Evolutionary conservation across 73 alveolate genomes (phyloP).

Genomic region (Paramecium octaurelia): DNA sequence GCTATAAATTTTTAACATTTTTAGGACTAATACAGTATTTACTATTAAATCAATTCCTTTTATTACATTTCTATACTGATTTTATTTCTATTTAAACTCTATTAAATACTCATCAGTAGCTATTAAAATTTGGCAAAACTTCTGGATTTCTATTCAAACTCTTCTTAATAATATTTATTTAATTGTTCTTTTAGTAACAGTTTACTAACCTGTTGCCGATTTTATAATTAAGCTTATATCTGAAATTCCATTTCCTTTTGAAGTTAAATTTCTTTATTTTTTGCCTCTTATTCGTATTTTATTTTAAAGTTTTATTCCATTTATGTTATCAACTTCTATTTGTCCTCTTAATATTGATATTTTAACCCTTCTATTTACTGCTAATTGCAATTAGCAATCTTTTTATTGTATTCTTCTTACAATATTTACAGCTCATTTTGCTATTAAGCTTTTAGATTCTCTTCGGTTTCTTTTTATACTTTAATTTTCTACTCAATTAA

Average conservation of each 20-base stretch:
- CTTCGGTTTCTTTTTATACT: neutral
- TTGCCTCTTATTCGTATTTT: neutral
- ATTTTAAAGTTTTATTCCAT: neutral
- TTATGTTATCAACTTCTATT: neutral
- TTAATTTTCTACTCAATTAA: neutral
- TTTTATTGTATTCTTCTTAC: neutral
- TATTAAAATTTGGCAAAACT: neutral
- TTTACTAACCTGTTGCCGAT: neutral
- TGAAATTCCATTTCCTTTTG: neutral
- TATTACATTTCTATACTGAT: neutral
- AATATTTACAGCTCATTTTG: neutral
- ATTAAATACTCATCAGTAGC: neutral
- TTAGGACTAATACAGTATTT: neutral
- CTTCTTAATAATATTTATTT: neutral
- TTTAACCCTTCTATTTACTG: neutral
- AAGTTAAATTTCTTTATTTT: neutral
- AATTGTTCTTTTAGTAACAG: neutral
- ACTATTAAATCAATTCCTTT: neutral
- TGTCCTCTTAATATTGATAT: neutral
- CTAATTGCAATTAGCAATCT: neutral
- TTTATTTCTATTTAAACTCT: neutral
- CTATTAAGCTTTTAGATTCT: neutral
- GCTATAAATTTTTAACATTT: no score
- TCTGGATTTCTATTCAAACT: neutral
- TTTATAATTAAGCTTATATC: neutral